Conservation (phyloP, 2,329 filamentous ascomycete species). For the Cercospora zeina region DNA sequence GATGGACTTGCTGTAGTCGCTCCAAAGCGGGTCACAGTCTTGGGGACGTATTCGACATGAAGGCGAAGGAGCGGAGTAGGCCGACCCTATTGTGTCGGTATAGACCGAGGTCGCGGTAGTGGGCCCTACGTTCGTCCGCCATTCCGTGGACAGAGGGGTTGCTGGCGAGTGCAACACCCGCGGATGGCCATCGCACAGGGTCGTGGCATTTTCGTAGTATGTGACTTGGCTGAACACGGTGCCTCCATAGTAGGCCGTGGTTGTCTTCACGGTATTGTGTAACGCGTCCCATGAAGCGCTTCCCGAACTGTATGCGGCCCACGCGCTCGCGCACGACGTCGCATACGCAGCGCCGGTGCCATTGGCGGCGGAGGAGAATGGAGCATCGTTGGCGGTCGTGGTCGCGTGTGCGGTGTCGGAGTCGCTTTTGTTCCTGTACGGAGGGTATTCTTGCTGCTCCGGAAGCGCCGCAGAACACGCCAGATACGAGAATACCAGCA, state of each 20-base stretch:
- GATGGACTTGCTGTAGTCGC: constrained; percentile 32
- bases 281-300: constrained; percentile 6
- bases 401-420: background rate
- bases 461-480: constrained; percentile 1
- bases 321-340: constrained; percentile 14
- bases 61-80: constrained; percentile 29
- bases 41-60: constrained; percentile 32
- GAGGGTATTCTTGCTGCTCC: background rate
- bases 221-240: constrained; percentile 26
- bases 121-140: constrained; percentile 19
- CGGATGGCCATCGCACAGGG: constrained; percentile 37
- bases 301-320: constrained; percentile 13
- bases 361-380: constrained; percentile 4
- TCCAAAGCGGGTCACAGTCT: constrained; percentile 37
- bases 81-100: constrained; percentile 15
- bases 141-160: constrained; percentile 26
- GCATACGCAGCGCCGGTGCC: constrained; percentile 19
- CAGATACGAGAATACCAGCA: constrained; percentile 22
- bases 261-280: constrained; percentile 15
- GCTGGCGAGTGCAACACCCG: constrained; percentile 34
- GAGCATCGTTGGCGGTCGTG: background rate
- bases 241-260: constrained; percentile 26
- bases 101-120: constrained; percentile 21
- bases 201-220: constrained; percentile 36
- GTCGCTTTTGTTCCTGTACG: background rate